Base-by-base conservation (phyloP, 2,329 filamentous ascomycete species). In the Teratosphaeria destructans region DNA sequence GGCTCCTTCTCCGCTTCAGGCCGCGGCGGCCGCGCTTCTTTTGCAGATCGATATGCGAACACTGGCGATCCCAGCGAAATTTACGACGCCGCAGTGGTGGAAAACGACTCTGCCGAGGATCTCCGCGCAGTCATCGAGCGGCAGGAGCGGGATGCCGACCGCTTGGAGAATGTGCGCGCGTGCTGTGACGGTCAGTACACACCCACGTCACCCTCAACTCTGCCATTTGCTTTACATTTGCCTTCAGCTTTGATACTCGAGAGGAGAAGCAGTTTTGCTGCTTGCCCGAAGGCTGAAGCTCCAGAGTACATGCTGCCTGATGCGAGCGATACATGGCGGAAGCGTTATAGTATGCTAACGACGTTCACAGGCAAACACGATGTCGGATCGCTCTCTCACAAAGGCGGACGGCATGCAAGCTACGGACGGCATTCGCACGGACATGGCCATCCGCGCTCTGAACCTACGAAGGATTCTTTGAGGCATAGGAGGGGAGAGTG, bases 121-220 rank as follows among this genome's bases (percentile, higher is more conserved):
- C 73, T 96, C 60, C 81, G 90, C 59, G 82, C 86, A 64, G 85
- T 92, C 64, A 89, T 93, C 67, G 89, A 93, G 75, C 81, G 75
- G 55, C 86, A 91, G 70, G 87, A 93, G 68, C 79, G 85, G 58
- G 88, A 92, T 65, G 80, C 86, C 29, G 89, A 92, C 70, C 82
- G 86, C 63, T 80, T 97, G 68, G 93, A 97, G 79, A 96, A 99
- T 73, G 94, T 99, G 64, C 82, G 94, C 71, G 92, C 93, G 61
- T 99, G 94, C 77, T 99, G 94, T 75, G 94, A 97, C 82, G 94
- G 92, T 93, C 81, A 83, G 87, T 78, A 59, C 29, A 52, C 26
- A 52, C 59, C 55, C 52, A 52, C 57, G 23, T 47, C 35, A 34
- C 53, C 43, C 19, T 5, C 47, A 8, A 23, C 23, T 27, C 29